Percentiles rank a stretch among this genome's conserved stretches.
Evolutionary conservation across 257 asterid genomes (phyloP).

Genomic region (Fraxinus americana): DNA sequence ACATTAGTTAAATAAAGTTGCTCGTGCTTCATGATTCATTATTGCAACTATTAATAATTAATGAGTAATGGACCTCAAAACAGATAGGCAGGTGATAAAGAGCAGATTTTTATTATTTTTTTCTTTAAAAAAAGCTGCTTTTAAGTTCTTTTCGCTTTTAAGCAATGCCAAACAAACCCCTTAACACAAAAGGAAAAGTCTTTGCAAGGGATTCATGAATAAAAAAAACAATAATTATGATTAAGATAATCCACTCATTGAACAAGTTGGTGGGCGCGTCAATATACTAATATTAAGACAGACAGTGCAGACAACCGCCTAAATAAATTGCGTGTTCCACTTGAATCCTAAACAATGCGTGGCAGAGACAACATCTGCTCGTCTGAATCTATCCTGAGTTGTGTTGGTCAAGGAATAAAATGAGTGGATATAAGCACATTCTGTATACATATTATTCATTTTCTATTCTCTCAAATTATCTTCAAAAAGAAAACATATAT

Average conservation of each 20-base stretch:
- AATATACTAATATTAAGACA: neutral
- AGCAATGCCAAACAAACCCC: neutral
- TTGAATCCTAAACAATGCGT: neutral
- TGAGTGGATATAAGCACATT: neutral
- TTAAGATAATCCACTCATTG: no score
- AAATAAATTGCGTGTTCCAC: neutral
- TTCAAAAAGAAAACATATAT: no score
- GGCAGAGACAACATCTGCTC: constrained; percentile 12
- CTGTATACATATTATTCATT: no score
- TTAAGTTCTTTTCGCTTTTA: neutral
- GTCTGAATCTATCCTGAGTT: neutral
- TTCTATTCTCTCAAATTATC: no score
- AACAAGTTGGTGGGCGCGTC: neutral
- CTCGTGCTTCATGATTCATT: no score
- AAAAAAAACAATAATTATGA: no score
- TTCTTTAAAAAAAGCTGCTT: neutral
- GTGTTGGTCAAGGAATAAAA: no score
- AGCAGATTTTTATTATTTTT: neutral
- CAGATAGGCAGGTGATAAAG: neutral
- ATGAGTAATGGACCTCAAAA: neutral
- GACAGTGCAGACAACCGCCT: neutral
- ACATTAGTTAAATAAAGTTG: no score
- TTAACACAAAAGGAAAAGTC: no score
- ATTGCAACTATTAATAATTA: neutral
- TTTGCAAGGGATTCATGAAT: no score